phyloP scores from a whole-genome alignment of 768 basidiomycete genomes.

The Cyclocybe aegerita region DNA sequence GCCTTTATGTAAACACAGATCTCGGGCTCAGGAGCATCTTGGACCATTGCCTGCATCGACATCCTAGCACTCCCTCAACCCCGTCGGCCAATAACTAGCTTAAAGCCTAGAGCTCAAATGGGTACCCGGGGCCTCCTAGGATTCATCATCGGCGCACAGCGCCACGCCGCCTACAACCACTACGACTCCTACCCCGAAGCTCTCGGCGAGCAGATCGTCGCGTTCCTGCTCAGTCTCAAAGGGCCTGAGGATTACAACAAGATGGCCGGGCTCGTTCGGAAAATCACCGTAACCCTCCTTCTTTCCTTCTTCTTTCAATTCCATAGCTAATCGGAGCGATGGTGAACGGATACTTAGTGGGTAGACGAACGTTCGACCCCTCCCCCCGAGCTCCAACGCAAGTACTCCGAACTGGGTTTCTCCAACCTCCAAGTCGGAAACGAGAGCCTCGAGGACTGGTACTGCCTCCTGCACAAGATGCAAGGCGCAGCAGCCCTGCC shows the following conservation, averaged over 20 bases:
- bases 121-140: neutral
- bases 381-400: neutral
- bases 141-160: slow-evolving; percentile 3
- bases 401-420: neutral
- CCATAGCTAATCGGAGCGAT: too few species aligned
- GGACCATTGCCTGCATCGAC: too few species aligned
- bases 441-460: neutral
- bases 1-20: too few species aligned
- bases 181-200: neutral
- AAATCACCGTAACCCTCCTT: neutral
- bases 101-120: too few species aligned
- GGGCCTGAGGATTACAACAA: neutral
- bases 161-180: slow-evolving; percentile 1
- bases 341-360: neutral
- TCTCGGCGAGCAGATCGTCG: neutral
- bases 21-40: too few species aligned
- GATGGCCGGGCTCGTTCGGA: neutral
- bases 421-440: neutral
- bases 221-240: neutral
- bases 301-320: too few species aligned
- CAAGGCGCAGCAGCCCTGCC: slow-evolving; percentile 3
- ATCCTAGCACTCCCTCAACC: too few species aligned
- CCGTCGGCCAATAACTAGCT: too few species aligned
- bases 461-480: slow-evolving; percentile 1
- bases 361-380: neutral